These are phyloP conservation scores for Penicillium canariense DNA, from an alignment of 495 filamentous ascomycete genomes.

Conservation along the genomic window DNA sequence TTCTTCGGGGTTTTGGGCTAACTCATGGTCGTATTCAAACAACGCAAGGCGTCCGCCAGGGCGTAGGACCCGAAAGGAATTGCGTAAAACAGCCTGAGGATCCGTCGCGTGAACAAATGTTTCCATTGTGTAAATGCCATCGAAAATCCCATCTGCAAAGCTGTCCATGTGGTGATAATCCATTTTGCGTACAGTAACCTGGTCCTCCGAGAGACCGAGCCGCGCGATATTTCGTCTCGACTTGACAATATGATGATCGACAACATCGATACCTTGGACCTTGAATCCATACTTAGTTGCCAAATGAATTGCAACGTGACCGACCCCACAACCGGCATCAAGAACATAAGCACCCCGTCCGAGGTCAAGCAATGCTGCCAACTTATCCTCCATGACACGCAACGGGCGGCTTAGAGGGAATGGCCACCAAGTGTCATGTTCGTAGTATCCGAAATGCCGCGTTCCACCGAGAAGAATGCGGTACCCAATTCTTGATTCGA, in stretches of 20 bases:
- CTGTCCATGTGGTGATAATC: constrained; percentile 55
- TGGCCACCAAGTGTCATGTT: constrained; percentile 45
- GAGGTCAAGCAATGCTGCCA: constrained; percentile 37
- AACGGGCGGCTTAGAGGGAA: constrained; percentile 40
- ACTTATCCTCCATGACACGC: constrained; percentile 46
- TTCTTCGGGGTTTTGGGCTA: constrained; percentile 44
- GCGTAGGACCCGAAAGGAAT: constrained; percentile 49
- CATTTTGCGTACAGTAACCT: constrained; percentile 32
- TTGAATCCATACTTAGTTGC: constrained; percentile 38
- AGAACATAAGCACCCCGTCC: constrained; percentile 40
- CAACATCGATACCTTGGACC: constrained; percentile 51
- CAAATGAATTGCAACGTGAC: constrained; percentile 44
- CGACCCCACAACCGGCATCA: constrained; percentile 54
- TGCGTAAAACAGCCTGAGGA: constrained; percentile 38
- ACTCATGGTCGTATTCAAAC: constrained; percentile 45
- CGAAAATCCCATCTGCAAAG: constrained; percentile 52
- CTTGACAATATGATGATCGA: constrained; percentile 37
- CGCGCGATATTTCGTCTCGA: constrained; percentile 17
- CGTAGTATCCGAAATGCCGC: constrained; percentile 52
- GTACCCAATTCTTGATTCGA: constrained; percentile 53
- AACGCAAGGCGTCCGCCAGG: constrained; percentile 49
- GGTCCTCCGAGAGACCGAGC: constrained; percentile 36
- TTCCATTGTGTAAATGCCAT: constrained; percentile 61
- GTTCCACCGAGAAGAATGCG: constrained; percentile 48
- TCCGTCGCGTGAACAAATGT: constrained; percentile 58